Conservation (phyloP, 2,329 filamentous ascomycete genomes). For the Penicillium verrucosum region DNA sequence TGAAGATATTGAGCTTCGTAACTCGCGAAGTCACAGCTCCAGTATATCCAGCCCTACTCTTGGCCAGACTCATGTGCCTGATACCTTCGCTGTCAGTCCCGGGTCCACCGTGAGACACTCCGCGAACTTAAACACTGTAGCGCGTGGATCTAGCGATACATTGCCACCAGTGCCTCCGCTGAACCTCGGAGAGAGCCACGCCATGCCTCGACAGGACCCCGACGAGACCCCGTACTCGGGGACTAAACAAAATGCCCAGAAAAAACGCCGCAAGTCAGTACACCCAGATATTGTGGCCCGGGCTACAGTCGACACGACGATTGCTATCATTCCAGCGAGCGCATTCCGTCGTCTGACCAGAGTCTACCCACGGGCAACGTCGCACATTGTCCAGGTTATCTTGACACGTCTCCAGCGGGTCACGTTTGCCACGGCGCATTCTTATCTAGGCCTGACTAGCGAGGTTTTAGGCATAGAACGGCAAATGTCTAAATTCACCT, state of each 20-base stretch:
- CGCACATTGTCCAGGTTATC: slow-evolving; percentile 97
- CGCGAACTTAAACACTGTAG: slow-evolving; percentile 17
- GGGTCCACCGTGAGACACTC: slow-evolving; percentile 22
- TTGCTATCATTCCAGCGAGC: slow-evolving; percentile 95
- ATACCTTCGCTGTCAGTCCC: slow-evolving; percentile 41
- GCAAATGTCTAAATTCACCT: slow-evolving; percentile 89
- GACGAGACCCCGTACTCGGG: slow-evolving; percentile 28
- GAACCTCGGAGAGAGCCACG: slow-evolving; percentile 57
- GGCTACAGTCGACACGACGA: slow-evolving; percentile 93
- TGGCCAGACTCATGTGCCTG: slow-evolving; percentile 32
- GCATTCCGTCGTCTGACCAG: slow-evolving; percentile 89
- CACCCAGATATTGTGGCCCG: slow-evolving; percentile 97
- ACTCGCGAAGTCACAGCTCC: slow-evolving; percentile 55
- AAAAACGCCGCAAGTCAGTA: slow-evolving; percentile 62
- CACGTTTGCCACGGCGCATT: slow-evolving; percentile 89
- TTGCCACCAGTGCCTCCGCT: slow-evolving; percentile 70
- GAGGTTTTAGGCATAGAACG: slow-evolving; percentile 92
- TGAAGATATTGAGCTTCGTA: slow-evolving; percentile 79
- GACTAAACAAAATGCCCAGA: slow-evolving; percentile 20
- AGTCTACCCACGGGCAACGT: slow-evolving; percentile 92
- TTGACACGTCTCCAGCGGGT: slow-evolving; percentile 90
- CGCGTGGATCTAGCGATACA: slow-evolving; percentile 29
- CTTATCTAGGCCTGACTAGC: slow-evolving; percentile 85
- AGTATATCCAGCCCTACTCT: slow-evolving; percentile 35
- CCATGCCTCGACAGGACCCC: slow-evolving; percentile 28